Evolutionary conservation across 2,329 filamentous ascomycete genomes (phyloP), one percentile per base, ranked within the genome.

Genomic region (Neopestalotiopsis rosae): DNA sequence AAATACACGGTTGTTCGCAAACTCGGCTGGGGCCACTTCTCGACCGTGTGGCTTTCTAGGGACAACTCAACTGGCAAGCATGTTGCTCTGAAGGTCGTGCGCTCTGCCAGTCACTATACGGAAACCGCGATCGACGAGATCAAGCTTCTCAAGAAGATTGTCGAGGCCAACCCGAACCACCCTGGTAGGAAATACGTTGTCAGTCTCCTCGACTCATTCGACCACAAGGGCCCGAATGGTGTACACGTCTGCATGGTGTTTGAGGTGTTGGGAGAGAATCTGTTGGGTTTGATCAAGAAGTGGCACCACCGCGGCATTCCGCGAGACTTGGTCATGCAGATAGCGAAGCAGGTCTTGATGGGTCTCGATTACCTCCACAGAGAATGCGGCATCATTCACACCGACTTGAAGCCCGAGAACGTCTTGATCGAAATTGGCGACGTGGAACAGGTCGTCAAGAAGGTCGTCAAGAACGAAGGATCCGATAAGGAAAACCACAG

Each of bases 201-300:
- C 80, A 97, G 94, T 81, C 87, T 99, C 52, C 88, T 98, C 75
- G 95, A 98, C 81, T 97, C 94, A 0, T 99, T 99, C 80, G 95
- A 98, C 80, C 96, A 98, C 84, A 97, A 97, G 81, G 96, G 96
- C 10, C 95, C 95, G 58, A 97, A 99, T 77, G 96, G 96, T 62
- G 92, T 94, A 65, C 96, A 99, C 78, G 94, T 98, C 69, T 99
- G 96, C 85, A 98, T 99, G 95, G 96, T 99, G 7, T 99, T 99
- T 76, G 96, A 99, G 81, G 96, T 99, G 3, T 83, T 99, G 68
- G 96, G 96, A 67, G 95, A 98, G 87, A 98, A 98, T 78, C 83
- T 98, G 72, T 84, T 98, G 66, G 95, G 96, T 32, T 83, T 99
- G 78, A 98, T 99, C 86, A 98, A 98, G 89, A 91, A 94, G 76